Base-by-base conservation (phyloP, 2,329 filamentous ascomycete genomes). In the Trichoderma polysporum region DNA sequence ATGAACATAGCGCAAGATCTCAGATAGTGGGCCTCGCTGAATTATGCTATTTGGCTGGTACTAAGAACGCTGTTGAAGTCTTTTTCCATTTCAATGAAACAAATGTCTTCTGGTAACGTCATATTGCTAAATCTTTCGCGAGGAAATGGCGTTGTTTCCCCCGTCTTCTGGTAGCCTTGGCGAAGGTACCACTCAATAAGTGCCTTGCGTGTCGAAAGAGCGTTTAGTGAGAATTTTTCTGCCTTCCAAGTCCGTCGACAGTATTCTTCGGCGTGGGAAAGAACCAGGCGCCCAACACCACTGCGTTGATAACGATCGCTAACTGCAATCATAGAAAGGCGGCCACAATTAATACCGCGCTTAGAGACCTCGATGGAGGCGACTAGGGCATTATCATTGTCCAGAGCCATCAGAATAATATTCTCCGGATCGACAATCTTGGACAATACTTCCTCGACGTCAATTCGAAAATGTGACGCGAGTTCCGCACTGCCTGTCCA, bases 391-490 rank as follows among this genome's bases (percentile, higher is more conserved):
- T 68, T 68, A 5, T 70, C 33, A 15, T 64, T 7, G 22, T 62
- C 54, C 10, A 53, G 13, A 31, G 74, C 76, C 31, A 78, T 72
- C 3, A 81, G 61, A n/a, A 77, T 72, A 0, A 65, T 74, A 9
- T 71, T 70, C 19, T 78, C 71, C 0, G 74, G 71, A 0, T 70
- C 70, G 15, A 59, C 53, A 57, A 82, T 79, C 4, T 80, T 85
- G 12, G 90, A 86, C 0, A 87, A 87, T 22, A 83, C 76, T 74
- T 90, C 87, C 67, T 89, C 86, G 72, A 92, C 90, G 58, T 85
- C 83, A 2, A 90, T 90, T 2, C 86, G 90, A 78, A 92, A 92
- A 58, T 84, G 88, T 12, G 90, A 91, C 52, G 86, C 91, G 8
- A 93, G 83, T 86, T 73, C 74, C 37, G 75, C 71, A 62, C 79